Evolutionary conservation across 345 rosid genomes (phyloP), one percentile per base, ranked within the genome.

Genomic region (Eutrema heterophyllum): DNA sequence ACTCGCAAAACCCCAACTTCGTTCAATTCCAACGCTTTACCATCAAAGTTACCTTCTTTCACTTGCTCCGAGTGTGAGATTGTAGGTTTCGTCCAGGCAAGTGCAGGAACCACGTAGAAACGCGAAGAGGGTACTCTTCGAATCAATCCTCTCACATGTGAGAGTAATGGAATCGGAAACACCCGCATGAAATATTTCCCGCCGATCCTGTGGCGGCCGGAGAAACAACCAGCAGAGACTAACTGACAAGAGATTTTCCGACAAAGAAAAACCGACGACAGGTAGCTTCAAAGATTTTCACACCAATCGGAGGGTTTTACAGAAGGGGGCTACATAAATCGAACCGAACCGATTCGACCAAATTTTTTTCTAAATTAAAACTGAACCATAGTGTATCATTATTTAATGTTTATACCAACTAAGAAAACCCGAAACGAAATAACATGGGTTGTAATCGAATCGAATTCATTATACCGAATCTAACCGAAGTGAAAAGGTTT

Each of bases 1-100:
- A 60, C 73, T 14, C 85, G 41, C 26, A 81, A 70, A 63, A 84
- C 85, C n/a, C 76, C 79, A 53, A 52, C 26, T 35, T 78, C 66
- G 52, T 81, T 84, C 15, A 83, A 61, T 62, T 84, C 84, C 30
- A 70, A 13, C 33, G 57, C 52, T 0, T 53, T 64, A 46, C 44
- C 18, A 54, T 33, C 6, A 5, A 59, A 33, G 63, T 44, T 64
- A 50, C 67, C 74, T 48, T 24, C 56, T 52, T 56, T 65, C 12
- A n/a, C 6, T 53, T 50, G 57, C 51, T 77, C 75, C 10, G 79
- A 64, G 53, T 77, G 76, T 7, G 81, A 45, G 24, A 50, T 18
- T 39, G 59, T 15, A 18, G 78, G 13, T 46, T 74, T 69, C 52
- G 67, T 68, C 33, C n/a, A 70, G 62, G 70, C 69, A 76, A 78